Conservation (phyloP, 257 asterid genomes). For the Lycium barbarum region DNA sequence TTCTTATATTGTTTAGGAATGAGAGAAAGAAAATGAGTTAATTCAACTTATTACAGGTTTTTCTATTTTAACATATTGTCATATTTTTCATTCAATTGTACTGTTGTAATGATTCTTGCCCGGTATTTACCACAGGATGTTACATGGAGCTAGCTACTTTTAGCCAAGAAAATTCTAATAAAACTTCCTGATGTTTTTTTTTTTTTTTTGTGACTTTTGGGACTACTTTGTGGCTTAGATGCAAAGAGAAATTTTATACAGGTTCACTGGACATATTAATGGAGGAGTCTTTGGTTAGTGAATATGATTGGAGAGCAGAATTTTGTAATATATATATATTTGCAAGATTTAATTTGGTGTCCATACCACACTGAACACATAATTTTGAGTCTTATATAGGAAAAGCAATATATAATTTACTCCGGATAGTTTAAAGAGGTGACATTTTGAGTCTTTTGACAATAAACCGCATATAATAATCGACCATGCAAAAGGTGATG, state of each 20-base stretch:
- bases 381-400: not conserved
- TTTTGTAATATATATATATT: not conserved
- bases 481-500: too few species aligned
- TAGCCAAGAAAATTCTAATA: not conserved
- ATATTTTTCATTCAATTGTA: not conserved
- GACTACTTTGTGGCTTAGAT: not conserved
- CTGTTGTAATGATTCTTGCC: not conserved
- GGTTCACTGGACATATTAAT: not conserved
- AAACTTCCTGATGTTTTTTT: not conserved
- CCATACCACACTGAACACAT: not conserved
- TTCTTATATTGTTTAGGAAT: constrained; percentile 7
- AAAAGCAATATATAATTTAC: not conserved
- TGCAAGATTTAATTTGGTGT: not conserved
- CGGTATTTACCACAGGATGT: not conserved
- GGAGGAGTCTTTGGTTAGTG: not conserved
- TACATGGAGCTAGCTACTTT: not conserved
- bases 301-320: not conserved
- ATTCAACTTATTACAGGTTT: constrained; percentile 18
- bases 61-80: not conserved
- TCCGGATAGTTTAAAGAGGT: not conserved
- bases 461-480: not conserved
- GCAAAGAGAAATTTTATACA: not conserved
- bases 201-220: not conserved
- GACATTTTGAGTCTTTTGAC: not conserved
- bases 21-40: not conserved